phyloP scores from a whole-genome alignment of 2,329 filamentous ascomycete species.

The Didymella exigua region DNA sequence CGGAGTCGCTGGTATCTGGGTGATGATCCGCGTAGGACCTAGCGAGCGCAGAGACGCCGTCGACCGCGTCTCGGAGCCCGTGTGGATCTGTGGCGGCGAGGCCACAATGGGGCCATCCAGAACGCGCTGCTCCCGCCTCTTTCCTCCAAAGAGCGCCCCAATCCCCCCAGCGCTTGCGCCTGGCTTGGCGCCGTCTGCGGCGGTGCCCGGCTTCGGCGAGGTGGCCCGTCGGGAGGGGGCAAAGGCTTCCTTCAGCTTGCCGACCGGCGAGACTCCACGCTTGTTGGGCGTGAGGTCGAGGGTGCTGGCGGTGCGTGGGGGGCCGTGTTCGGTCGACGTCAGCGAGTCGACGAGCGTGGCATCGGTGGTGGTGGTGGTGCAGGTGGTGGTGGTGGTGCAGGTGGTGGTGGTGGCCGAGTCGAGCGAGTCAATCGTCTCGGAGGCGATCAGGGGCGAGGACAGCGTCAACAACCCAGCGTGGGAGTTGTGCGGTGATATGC shows the following conservation, averaged over 20 bases:
- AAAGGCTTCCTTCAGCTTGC: conserved; percentile 75
- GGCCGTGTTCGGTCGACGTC: conserved; percentile 35
- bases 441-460: conserved; percentile 55
- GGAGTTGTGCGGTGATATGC: conserved; percentile 56
- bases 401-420: conserved; percentile 39
- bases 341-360: conserved; percentile 41
- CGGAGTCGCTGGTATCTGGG: conserved; percentile 50
- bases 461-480: conserved; percentile 57
- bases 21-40: conserved; percentile 46
- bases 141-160: conserved; percentile 51
- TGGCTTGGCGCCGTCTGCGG: conserved; percentile 49
- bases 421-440: conserved; percentile 47
- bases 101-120: conserved; percentile 36
- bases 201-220: conserved; percentile 35
- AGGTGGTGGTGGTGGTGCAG: too few species aligned
- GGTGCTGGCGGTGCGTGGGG: conserved; percentile 39
- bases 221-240: conserved; percentile 47
- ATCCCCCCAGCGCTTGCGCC: conserved; percentile 45
- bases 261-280: conserved; percentile 71
- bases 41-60: conserved; percentile 30
- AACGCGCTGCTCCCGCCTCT: conserved; percentile 39
- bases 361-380: conserved; percentile 23
- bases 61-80: conserved; percentile 40
- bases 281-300: conserved; percentile 48
- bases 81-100: conserved; percentile 41